Conservation (phyloP, 2,329 filamentous ascomycete species). For the Diaporthe sp. region DNA sequence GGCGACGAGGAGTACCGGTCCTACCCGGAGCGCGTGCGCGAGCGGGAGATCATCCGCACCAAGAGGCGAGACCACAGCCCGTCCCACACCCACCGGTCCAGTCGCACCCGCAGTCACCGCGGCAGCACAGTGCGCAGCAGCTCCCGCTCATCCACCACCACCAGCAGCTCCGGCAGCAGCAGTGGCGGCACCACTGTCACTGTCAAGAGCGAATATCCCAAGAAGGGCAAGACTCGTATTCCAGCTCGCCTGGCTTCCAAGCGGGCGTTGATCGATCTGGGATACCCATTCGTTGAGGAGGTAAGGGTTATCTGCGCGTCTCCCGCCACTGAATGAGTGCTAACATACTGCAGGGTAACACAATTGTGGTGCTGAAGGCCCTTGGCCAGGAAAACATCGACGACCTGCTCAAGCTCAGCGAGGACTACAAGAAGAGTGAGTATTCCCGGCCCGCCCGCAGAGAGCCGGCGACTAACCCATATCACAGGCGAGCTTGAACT, state of each 20-base stretch:
- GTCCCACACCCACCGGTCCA: slow-evolving; percentile 54
- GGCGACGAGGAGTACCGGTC: slow-evolving; percentile 80
- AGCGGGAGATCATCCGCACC: slow-evolving; percentile 70
- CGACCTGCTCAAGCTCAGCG: slow-evolving; percentile 85
- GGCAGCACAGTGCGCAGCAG: slow-evolving; percentile 53
- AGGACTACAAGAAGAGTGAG: slow-evolving; percentile 77
- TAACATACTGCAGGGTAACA: slow-evolving; percentile 75
- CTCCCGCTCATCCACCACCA: slow-evolving; percentile 58
- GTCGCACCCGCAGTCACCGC: slow-evolving; percentile 52
- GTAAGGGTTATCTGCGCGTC: slow-evolving; percentile 60
- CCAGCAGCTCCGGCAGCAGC: slow-evolving; percentile 61
- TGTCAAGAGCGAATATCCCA: slow-evolving; percentile 75
- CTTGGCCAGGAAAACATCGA: slow-evolving; percentile 93
- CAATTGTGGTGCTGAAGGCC: slow-evolving; percentile 85
- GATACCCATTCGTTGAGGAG: slow-evolving; percentile 90
- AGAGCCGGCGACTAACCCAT: slow-evolving; percentile 8
- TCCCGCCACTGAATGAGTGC: slow-evolving; percentile 37
- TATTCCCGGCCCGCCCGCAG: neutral
- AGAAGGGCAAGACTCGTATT: slow-evolving; percentile 91
- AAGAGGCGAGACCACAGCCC: slow-evolving; percentile 60
- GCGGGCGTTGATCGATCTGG: slow-evolving; percentile 84
- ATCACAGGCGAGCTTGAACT: slow-evolving; percentile 59
- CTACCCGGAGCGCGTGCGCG: slow-evolving; percentile 70
- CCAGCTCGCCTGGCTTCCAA: slow-evolving; percentile 85
- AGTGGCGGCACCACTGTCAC: slow-evolving; percentile 61